Conservation (phyloP, 805 yeast species). For the Grigorovia transvaalensis region DNA sequence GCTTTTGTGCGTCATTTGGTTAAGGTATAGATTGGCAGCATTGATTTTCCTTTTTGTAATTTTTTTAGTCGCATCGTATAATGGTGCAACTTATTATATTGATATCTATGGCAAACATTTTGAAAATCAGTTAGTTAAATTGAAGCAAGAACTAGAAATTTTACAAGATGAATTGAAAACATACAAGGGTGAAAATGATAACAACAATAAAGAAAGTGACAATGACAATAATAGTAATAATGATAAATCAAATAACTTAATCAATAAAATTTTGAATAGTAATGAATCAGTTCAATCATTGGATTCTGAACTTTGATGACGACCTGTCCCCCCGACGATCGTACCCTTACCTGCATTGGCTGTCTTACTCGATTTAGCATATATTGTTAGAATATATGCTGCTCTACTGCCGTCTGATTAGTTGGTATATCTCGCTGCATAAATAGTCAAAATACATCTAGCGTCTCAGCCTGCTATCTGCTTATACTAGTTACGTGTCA, state of each 20-base stretch:
- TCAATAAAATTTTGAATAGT: background rate
- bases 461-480: too few species aligned
- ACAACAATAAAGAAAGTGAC: background rate
- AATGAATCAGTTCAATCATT: background rate
- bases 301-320: background rate
- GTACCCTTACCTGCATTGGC: background rate
- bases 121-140: conserved; percentile 69
- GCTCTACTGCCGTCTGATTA: too few species aligned
- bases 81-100: conserved; percentile 91
- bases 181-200: background rate
- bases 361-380: too few species aligned
- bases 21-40: conserved; percentile 55
- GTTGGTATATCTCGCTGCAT: too few species aligned
- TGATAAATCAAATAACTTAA: background rate
- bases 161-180: conserved; percentile 35
- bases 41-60: conserved; percentile 57
- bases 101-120: conserved; percentile 86
- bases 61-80: conserved; percentile 72
- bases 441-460: too few species aligned
- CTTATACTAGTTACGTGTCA: too few species aligned
- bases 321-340: background rate
- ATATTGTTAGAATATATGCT: too few species aligned
- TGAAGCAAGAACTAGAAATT: conserved; percentile 61
- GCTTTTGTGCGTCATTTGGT: conserved; percentile 87
- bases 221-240: background rate